These are phyloP conservation scores for Boletus huronensis DNA, from an alignment of 768 basidiomycete species.

Conservation along the genomic window DNA sequence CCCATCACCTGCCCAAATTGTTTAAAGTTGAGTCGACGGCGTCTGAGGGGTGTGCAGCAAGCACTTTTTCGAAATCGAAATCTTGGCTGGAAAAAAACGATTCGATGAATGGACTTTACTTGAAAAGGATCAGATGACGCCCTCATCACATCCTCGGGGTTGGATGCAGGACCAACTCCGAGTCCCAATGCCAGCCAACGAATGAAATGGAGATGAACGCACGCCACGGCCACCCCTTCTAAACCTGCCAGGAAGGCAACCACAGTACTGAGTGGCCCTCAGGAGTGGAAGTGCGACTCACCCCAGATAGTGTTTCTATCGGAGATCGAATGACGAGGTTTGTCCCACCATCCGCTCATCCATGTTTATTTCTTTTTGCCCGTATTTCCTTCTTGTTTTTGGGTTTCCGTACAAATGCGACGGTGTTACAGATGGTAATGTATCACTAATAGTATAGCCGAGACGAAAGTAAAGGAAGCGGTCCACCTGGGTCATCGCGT, in stretches of 20 bases:
- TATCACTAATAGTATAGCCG: constrained; percentile 5
- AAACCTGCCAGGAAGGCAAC: neutral
- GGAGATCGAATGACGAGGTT: neutral
- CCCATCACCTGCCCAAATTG: neutral
- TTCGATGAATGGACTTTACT: neutral
- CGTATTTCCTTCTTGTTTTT: constrained; percentile 8
- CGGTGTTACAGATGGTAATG: constrained; percentile 11
- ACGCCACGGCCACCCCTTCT: neutral
- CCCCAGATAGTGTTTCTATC: neutral
- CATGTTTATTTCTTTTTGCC: neutral
- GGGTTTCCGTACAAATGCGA: neutral
- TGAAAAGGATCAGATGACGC: neutral
- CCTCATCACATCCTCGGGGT: no score
- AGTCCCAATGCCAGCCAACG: neutral
- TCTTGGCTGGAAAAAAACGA: neutral
- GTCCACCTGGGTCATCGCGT: constrained; percentile 5
- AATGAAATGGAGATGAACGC: neutral
- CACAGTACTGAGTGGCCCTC: neutral
- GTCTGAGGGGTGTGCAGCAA: neutral
- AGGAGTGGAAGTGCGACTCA: no score
- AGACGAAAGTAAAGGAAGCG: neutral
- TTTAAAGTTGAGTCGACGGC: neutral
- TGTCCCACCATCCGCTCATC: neutral
- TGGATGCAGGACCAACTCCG: neutral
- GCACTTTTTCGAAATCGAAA: neutral